phyloP scores from a whole-genome alignment of 2,329 filamentous ascomycete species.

The Thielaviopsis populi region DNA sequence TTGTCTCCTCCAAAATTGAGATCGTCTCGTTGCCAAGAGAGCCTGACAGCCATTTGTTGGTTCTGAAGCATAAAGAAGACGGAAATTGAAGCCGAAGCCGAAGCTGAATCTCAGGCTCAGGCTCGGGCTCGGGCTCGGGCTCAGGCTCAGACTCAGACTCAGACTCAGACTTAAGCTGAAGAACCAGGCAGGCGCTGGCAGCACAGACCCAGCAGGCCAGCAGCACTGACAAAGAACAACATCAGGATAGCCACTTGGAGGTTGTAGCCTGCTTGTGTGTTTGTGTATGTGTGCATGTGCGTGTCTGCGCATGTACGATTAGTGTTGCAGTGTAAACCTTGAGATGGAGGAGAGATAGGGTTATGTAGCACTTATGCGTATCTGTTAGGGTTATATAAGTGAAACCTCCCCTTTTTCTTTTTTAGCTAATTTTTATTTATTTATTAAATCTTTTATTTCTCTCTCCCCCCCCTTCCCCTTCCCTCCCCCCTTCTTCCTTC shows the following conservation, averaged over 20 bases:
- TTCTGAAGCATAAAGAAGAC: neutral
- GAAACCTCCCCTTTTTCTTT: neutral
- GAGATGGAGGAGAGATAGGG: too few relatives aligned
- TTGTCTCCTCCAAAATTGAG: neutral
- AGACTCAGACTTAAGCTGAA: neutral
- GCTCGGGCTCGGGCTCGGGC: neutral
- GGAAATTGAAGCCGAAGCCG: neutral
- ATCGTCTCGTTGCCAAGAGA: neutral
- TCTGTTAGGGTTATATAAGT: too few relatives aligned
- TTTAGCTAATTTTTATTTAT: neutral
- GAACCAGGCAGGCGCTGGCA: neutral
- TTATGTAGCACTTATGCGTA: too few relatives aligned
- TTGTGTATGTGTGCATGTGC: too few relatives aligned
- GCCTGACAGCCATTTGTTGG: neutral
- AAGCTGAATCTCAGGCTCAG: neutral
- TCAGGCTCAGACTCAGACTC: neutral
- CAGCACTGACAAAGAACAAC: too few relatives aligned
- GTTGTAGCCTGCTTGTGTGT: too few relatives aligned
- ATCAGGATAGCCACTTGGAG: too few relatives aligned
- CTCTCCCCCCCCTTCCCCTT: neutral
- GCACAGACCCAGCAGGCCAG: too few relatives aligned
- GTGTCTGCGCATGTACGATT: too few relatives aligned
- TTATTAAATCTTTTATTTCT: neutral
- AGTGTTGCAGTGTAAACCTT: too few relatives aligned
- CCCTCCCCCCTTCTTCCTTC: neutral